A percentile compares a stretch with the other conserved stretches of the same genome.
phyloP scores from a whole-genome alignment of 495 filamentous ascomycete species.

The Penicillium egyptiacum region DNA sequence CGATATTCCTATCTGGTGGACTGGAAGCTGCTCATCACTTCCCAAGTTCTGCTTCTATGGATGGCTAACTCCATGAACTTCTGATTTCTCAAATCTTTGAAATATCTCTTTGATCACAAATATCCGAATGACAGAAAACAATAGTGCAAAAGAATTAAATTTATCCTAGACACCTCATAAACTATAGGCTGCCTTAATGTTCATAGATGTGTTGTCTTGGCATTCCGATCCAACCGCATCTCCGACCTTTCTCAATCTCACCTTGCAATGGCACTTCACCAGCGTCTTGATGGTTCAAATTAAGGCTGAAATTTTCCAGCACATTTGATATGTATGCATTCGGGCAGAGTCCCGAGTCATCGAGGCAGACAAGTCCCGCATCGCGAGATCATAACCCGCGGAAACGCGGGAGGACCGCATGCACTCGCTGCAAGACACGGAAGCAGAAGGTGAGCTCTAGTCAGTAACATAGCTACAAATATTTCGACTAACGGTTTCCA shows the following conservation, averaged over 20 bases:
- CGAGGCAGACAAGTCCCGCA: slow-evolving; percentile 24
- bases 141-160: not conserved
- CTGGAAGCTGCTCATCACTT: not conserved
- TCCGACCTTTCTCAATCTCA: slow-evolving; percentile 1
- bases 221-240: slow-evolving; percentile 7
- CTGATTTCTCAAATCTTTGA: not conserved
- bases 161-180: not conserved
- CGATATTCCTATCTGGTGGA: not conserved
- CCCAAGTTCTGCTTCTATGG: not conserved
- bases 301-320: slow-evolving; percentile 1
- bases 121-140: not conserved
- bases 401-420: slow-evolving; percentile 53
- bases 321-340: slow-evolving; percentile 22
- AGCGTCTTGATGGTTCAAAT: not conserved
- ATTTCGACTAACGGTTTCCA: slow-evolving; percentile 10
- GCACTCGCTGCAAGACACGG: slow-evolving; percentile 51
- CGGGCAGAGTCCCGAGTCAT: slow-evolving; percentile 19
- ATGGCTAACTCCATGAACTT: not conserved
- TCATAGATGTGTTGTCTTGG: slow-evolving; percentile 9
- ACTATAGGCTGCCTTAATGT: not conserved
- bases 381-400: slow-evolving; percentile 45
- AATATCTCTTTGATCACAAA: not conserved
- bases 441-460: slow-evolving; percentile 46
- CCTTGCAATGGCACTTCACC: not conserved
- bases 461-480: not conserved